Evolutionary conservation across 495 filamentous ascomycete species (phyloP).

Genomic region (Glutinoglossum americanum): DNA sequence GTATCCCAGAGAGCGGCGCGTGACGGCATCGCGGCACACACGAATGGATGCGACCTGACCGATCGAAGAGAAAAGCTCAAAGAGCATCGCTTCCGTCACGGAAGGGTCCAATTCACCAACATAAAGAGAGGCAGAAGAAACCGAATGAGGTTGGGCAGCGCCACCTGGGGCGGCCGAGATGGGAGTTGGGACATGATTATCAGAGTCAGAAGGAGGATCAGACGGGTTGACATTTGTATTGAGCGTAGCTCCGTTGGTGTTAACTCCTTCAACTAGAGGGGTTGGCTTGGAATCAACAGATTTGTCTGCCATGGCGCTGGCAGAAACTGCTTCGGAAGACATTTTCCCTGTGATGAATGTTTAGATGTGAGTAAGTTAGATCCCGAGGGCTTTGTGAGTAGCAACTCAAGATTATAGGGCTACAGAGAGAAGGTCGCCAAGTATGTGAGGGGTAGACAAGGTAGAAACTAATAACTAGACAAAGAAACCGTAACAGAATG

Average conservation of each 20-base stretch:
- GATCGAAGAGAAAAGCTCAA: slow-evolving; percentile 99
- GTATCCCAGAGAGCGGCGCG: slow-evolving; percentile 94
- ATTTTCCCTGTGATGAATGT: background rate
- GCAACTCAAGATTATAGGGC: background rate
- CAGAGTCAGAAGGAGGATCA: slow-evolving; percentile 30
- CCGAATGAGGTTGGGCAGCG: slow-evolving; percentile 50
- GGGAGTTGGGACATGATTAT: slow-evolving; percentile 42
- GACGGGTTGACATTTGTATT: slow-evolving; percentile 28
- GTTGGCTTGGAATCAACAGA: background rate
- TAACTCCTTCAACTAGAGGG: background rate
- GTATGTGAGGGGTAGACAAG: background rate
- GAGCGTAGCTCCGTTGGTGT: slow-evolving; percentile 19
- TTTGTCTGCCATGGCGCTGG: background rate
- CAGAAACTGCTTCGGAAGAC: background rate
- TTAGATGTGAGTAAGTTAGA: background rate
- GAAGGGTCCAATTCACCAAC: slow-evolving; percentile 94
- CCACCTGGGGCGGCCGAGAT: slow-evolving; percentile 42
- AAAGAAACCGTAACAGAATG: background rate
- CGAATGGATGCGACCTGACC: slow-evolving; percentile 97
- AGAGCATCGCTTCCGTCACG: slow-evolving; percentile 99
- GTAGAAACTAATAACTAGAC: background rate
- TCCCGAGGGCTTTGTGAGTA: background rate
- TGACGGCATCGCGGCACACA: slow-evolving; percentile 98
- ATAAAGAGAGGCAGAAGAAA: slow-evolving; percentile 67
- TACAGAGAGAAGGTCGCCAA: background rate